A percentile compares a stretch with the other conserved stretches of the same genome.
These are phyloP conservation scores for Testicularia cyperi DNA, from an alignment of 1,284 basidiomycete species.

Conservation along the genomic window DNA sequence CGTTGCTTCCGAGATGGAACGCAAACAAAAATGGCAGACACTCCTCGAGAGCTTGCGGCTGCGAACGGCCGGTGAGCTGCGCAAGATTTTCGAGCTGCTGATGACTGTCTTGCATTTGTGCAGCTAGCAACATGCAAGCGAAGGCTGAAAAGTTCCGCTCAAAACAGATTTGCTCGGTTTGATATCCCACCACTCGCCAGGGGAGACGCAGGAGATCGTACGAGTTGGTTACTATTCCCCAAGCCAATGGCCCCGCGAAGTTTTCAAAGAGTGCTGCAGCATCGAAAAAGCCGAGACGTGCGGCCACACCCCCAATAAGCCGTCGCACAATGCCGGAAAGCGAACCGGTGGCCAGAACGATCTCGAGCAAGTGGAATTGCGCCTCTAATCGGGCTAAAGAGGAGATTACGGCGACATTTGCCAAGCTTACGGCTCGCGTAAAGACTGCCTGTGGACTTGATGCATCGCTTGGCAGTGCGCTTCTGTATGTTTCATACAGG, in stretches of 20 bases:
- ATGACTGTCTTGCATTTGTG: slow-evolving; percentile 59
- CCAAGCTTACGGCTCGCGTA: slow-evolving; percentile 74
- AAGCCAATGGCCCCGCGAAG: slow-evolving; percentile 73
- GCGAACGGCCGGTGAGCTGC: slow-evolving; percentile 66
- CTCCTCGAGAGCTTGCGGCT: slow-evolving; percentile 66
- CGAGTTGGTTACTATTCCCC: slow-evolving; percentile 45
- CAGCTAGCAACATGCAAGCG: slow-evolving; percentile 39
- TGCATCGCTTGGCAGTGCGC: slow-evolving; percentile 21
- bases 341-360: slow-evolving; percentile 45
- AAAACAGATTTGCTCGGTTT: slow-evolving; percentile 62
- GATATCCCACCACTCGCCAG: slow-evolving; percentile 72
- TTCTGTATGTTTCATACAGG: slow-evolving; percentile 30
- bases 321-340: slow-evolving; percentile 70
- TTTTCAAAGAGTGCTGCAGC: slow-evolving; percentile 74
- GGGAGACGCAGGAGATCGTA: slow-evolving; percentile 71
- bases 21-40: slow-evolving; percentile 76
- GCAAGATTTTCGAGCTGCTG: slow-evolving; percentile 70
- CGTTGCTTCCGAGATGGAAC: slow-evolving; percentile 67
- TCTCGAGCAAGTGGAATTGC: slow-evolving; percentile 83
- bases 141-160: slow-evolving; percentile 18
- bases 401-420: slow-evolving; percentile 80
- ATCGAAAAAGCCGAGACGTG: slow-evolving; percentile 70
- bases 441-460: slow-evolving; percentile 74
- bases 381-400: slow-evolving; percentile 78
- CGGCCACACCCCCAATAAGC: slow-evolving; percentile 69